Evolutionary conservation across 1,284 basidiomycete genomes (phyloP).

Genomic region (Naganishia liquefaciens): DNA sequence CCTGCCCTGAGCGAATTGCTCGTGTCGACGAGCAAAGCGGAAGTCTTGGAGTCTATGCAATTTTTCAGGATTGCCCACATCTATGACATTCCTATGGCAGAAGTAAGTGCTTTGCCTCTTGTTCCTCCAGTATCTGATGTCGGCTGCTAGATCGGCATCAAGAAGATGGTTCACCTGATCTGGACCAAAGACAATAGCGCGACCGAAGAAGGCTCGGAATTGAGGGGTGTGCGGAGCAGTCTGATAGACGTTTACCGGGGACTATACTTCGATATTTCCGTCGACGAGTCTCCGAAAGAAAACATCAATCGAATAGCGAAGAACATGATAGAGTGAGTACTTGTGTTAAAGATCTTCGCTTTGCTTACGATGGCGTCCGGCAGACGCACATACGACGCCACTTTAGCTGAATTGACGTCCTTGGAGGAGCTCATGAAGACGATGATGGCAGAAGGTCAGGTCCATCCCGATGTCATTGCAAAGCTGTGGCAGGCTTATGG

Average conservation of each 20-base stretch:
- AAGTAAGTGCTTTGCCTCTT: slow-evolving; percentile 57
- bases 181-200: slow-evolving; percentile 95
- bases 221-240: slow-evolving; percentile 83
- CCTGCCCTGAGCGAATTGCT: slow-evolving; percentile 74
- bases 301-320: slow-evolving; percentile 94
- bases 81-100: slow-evolving; percentile 76
- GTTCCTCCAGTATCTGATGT: not conserved
- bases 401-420: slow-evolving; percentile 91
- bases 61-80: slow-evolving; percentile 85
- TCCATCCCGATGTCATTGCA: slow-evolving; percentile 79
- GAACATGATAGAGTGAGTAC: slow-evolving; percentile 93
- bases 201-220: slow-evolving; percentile 63
- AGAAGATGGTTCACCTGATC: slow-evolving; percentile 95
- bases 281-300: slow-evolving; percentile 67
- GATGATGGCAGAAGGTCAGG: slow-evolving; percentile 80
- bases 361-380: not conserved
- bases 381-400: slow-evolving; percentile 84
- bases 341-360: slow-evolving; percentile 20
- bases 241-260: slow-evolving; percentile 86
- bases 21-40: slow-evolving; percentile 86
- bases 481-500: slow-evolving; percentile 97
- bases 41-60: slow-evolving; percentile 92
- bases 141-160: slow-evolving; percentile 69
- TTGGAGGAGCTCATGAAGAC: slow-evolving; percentile 94
- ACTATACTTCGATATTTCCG: slow-evolving; percentile 82